phyloP scores from a whole-genome alignment of 768 basidiomycete species.

The Lactarius hengduanensis region DNA sequence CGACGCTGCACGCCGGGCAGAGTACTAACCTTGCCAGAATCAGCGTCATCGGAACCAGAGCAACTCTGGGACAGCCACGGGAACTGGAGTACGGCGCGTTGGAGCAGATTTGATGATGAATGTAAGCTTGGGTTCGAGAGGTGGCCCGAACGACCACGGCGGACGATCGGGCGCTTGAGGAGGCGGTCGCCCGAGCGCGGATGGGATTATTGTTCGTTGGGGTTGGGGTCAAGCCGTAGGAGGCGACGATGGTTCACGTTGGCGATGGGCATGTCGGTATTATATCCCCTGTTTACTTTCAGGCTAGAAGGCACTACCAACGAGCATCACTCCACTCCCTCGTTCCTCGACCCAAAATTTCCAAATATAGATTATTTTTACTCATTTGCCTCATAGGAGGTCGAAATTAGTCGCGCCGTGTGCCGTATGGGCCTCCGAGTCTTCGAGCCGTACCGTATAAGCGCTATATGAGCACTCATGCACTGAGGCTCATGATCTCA shows the following conservation, averaged over 20 bases:
- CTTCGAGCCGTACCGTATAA: too few species aligned
- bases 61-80: conserved; percentile 35
- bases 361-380: too few species aligned
- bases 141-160: conserved; percentile 34
- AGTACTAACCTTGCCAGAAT: conserved; percentile 44
- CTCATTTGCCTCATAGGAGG: too few species aligned
- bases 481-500: too few species aligned
- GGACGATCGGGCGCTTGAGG: conserved; percentile 78
- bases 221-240: conserved; percentile 37
- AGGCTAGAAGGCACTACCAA: neutral
- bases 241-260: neutral
- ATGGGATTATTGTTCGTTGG: conserved; percentile 75
- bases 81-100: conserved; percentile 51
- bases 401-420: too few species aligned
- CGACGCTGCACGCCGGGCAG: conserved; percentile 40
- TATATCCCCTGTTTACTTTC: neutral
- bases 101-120: conserved; percentile 45
- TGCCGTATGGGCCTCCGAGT: too few species aligned
- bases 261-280: neutral
- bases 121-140: too few species aligned
- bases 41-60: conserved; percentile 72
- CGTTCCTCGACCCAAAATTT: too few species aligned
- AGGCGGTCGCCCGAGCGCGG: conserved; percentile 74
- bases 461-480: too few species aligned
- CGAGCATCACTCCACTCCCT: neutral